These are phyloP conservation scores for Glonium stellatum DNA, from an alignment of 495 filamentous ascomycete species.

Conservation along the genomic window DNA sequence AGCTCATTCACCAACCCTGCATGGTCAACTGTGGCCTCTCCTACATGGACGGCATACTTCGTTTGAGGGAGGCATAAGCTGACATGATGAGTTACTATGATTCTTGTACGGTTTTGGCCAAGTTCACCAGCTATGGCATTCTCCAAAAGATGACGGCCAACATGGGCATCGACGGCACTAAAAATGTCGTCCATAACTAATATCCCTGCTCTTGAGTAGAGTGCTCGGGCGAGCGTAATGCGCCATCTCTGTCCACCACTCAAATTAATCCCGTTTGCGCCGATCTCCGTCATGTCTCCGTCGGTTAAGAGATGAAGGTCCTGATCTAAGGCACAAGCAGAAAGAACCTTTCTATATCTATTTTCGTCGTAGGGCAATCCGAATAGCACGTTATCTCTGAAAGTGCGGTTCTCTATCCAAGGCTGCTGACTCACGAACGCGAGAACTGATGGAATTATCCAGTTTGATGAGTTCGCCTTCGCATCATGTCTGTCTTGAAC, in stretches of 20 bases:
- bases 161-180: constrained; percentile 61
- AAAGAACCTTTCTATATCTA: constrained; percentile 50
- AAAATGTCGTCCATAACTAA: constrained; percentile 83
- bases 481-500: constrained; percentile 6
- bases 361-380: constrained; percentile 42
- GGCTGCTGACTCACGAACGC: constrained; percentile 31
- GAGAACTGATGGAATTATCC: constrained; percentile 10
- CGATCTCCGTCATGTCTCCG: constrained; percentile 63
- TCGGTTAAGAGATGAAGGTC: constrained; percentile 59
- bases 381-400: constrained; percentile 54
- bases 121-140: constrained; percentile 64
- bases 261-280: constrained; percentile 73
- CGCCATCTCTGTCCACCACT: constrained; percentile 82
- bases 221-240: constrained; percentile 66
- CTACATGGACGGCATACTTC: constrained; percentile 62
- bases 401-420: constrained; percentile 50
- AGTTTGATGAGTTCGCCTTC: constrained; percentile 13
- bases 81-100: constrained; percentile 80
- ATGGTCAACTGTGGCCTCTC: constrained; percentile 57
- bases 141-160: constrained; percentile 71
- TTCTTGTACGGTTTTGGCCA: constrained; percentile 61
- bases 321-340: constrained; percentile 56
- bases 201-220: constrained; percentile 74
- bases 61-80: constrained; percentile 60
- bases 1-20: constrained; percentile 55